A percentile compares a stretch with the other conserved stretches of the same genome.
Evolutionary conservation across 805 yeast species (phyloP).

Genomic region (Pichia scutulata): DNA sequence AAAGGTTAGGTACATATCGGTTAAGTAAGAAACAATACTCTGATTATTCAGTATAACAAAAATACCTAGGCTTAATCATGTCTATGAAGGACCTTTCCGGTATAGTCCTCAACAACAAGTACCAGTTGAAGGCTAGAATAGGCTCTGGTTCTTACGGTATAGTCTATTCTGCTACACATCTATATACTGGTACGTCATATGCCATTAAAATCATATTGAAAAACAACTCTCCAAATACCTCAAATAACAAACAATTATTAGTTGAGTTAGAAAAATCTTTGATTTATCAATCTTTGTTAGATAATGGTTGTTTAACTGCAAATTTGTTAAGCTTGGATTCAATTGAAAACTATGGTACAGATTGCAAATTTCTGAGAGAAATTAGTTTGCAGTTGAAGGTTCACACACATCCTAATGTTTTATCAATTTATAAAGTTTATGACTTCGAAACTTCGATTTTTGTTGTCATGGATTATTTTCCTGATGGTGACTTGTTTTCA

Average conservation of each 20-base stretch:
- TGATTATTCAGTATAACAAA: neutral
- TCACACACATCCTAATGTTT: constrained; percentile 71
- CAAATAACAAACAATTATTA: constrained; percentile 26
- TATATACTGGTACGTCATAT: constrained; percentile 38
- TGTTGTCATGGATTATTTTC: constrained; percentile 78
- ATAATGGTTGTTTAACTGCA: constrained; percentile 22
- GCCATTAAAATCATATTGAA: constrained; percentile 72
- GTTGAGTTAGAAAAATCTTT: constrained; percentile 24
- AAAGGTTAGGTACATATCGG: neutral
- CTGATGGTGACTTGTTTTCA: constrained; percentile 80
- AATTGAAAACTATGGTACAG: constrained; percentile 28
- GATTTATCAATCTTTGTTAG: constrained; percentile 17
- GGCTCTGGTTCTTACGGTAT: constrained; percentile 87
- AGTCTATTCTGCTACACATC: constrained; percentile 62
- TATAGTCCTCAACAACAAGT: constrained; percentile 29
- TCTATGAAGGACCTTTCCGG: constrained; percentile 25
- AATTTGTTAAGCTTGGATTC: constrained; percentile 31
- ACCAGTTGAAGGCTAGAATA: constrained; percentile 41
- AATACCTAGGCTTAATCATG: neutral
- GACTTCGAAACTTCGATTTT: constrained; percentile 52
- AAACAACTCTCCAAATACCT: constrained; percentile 28
- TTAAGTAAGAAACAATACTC: neutral
- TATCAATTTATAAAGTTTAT: constrained; percentile 66
- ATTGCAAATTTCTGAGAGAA: constrained; percentile 48
- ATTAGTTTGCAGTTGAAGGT: constrained; percentile 66